A percentile compares a stretch with the other conserved stretches of the same genome.
Evolutionary conservation across 2,329 filamentous ascomycete species (phyloP).

Genomic region (Coniochaeta sp.): DNA sequence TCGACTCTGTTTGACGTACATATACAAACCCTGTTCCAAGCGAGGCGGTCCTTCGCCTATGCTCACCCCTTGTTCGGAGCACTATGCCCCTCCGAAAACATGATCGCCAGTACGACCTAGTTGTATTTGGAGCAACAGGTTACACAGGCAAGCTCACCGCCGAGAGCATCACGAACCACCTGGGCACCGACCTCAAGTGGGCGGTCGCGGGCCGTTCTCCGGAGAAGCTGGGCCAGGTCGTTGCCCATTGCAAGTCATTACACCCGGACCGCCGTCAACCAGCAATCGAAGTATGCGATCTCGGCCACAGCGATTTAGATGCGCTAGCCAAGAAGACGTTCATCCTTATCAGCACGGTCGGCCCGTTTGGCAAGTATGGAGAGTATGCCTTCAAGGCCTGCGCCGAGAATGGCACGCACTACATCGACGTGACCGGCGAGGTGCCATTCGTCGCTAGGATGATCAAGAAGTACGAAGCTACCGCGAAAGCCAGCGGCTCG

Average conservation of each 20-base stretch:
- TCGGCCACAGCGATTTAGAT: slow-evolving; percentile 37
- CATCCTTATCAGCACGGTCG: slow-evolving; percentile 50
- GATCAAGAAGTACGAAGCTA: slow-evolving; percentile 50
- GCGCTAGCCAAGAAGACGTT: slow-evolving; percentile 48
- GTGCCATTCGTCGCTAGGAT: slow-evolving; percentile 49
- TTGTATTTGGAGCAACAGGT: slow-evolving; percentile 56
- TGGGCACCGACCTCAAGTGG: slow-evolving; percentile 78
- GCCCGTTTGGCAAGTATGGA: slow-evolving; percentile 50
- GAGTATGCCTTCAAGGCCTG: slow-evolving; percentile 55
- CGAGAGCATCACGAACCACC: slow-evolving; percentile 63
- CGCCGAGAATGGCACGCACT: slow-evolving; percentile 56
- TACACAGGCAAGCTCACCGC: slow-evolving; percentile 76
- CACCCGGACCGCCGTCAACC: slow-evolving; percentile 62
- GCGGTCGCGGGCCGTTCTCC: slow-evolving; percentile 78
- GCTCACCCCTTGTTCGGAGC: neutral
- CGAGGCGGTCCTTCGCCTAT: neutral
- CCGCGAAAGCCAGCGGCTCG: slow-evolving; percentile 46
- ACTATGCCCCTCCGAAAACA: slow-evolving; percentile 42
- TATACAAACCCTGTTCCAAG: too few relatives aligned
- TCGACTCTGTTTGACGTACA: neutral
- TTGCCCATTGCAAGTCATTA: slow-evolving; percentile 56
- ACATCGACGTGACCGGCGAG: slow-evolving; percentile 57
- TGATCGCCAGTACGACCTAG: slow-evolving; percentile 46
- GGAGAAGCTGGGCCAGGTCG: slow-evolving; percentile 63
- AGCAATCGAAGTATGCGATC: slow-evolving; percentile 46